A percentile compares a stretch with the other conserved stretches of the same genome.
Conservation (phyloP, 768 basidiomycete genomes). For the Hydnum rufescens region DNA sequence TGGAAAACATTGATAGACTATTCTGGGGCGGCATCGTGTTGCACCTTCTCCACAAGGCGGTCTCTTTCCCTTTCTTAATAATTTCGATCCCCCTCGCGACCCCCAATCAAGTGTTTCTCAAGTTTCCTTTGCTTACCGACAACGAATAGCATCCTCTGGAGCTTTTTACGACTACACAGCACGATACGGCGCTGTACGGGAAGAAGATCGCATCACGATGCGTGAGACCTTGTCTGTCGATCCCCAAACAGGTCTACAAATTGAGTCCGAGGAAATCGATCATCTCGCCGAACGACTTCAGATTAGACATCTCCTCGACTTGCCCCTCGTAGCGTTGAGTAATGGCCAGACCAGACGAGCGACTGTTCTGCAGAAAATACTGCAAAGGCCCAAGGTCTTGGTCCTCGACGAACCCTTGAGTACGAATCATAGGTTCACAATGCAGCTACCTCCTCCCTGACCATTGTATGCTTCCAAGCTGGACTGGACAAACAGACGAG, state of each 20-base stretch:
- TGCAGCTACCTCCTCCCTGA: neutral
- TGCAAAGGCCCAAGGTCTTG: conserved; percentile 50
- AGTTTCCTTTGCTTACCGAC: conserved; percentile 50
- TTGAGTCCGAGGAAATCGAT: neutral
- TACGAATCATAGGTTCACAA: conserved; percentile 20
- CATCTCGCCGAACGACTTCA: conserved; percentile 24
- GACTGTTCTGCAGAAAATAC: conserved; percentile 56
- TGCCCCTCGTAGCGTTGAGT: conserved; percentile 68
- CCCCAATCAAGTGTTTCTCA: conserved; percentile 31
- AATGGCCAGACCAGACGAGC: conserved; percentile 87
- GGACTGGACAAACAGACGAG: conserved; percentile 53
- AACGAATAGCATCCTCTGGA: conserved; percentile 27
- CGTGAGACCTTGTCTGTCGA: conserved; percentile 27
- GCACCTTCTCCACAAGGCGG: conserved; percentile 45
- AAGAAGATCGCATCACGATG: conserved; percentile 64
- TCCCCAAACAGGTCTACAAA: neutral
- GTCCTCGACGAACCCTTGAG: conserved; percentile 87
- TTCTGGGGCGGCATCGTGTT: conserved; percentile 53
- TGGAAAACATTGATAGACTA: no score
- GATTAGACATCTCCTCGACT: conserved; percentile 44
- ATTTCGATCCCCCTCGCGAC: conserved; percentile 21
- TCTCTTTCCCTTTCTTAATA: conserved; percentile 53
- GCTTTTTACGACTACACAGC: conserved; percentile 88
- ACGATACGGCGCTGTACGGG: conserved; percentile 72
- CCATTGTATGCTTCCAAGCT: conserved; percentile 25